A percentile compares a stretch with the other conserved stretches of the same genome.
These are phyloP conservation scores for Nakaseomyces delphensis DNA, from an alignment of 1,139 yeast species.

Conservation along the genomic window DNA sequence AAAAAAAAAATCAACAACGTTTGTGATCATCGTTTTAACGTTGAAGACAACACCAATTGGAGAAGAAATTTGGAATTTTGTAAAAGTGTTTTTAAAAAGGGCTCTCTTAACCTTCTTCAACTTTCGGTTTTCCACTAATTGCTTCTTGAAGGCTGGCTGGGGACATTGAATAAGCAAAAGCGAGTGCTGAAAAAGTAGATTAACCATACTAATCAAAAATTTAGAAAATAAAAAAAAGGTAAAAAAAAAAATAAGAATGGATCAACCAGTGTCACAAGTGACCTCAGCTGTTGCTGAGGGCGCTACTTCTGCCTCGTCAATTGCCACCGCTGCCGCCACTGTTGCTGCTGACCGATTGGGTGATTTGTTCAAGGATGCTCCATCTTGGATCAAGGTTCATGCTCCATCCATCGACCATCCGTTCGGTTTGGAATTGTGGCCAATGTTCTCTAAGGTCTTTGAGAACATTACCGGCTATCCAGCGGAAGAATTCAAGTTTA, in stretches of 20 bases:
- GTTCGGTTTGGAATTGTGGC: conserved; percentile 87
- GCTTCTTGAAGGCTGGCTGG: no score
- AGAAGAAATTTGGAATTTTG: not conserved
- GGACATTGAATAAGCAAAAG: not conserved
- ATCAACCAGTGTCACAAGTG: conserved; percentile 6
- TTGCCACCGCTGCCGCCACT: conserved; percentile 10
- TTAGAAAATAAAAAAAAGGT: not conserved
- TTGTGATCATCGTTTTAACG: conserved; percentile 2
- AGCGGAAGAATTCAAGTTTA: conserved; percentile 57
- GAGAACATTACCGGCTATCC: conserved; percentile 54
- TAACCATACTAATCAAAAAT: not conserved
- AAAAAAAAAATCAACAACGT: conserved; percentile 3
- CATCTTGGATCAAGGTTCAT: conserved; percentile 20
- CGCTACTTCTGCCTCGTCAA: conserved; percentile 7
- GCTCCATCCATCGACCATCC: conserved; percentile 71
- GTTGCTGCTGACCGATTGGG: conserved; percentile 9
- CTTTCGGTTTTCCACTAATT: not conserved
- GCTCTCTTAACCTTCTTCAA: not conserved
- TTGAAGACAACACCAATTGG: conserved; percentile 4
- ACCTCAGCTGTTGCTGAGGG: conserved; percentile 2
- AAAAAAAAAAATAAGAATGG: not conserved
- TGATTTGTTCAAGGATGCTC: conserved; percentile 8
- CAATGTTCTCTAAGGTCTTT: conserved; percentile 59
- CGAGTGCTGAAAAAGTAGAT: no score
- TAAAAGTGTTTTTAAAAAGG: not conserved